A percentile compares a stretch with the other conserved stretches of the same genome.
Conservation (phyloP, 495 filamentous ascomycete genomes). For the Daldinia loculata region DNA sequence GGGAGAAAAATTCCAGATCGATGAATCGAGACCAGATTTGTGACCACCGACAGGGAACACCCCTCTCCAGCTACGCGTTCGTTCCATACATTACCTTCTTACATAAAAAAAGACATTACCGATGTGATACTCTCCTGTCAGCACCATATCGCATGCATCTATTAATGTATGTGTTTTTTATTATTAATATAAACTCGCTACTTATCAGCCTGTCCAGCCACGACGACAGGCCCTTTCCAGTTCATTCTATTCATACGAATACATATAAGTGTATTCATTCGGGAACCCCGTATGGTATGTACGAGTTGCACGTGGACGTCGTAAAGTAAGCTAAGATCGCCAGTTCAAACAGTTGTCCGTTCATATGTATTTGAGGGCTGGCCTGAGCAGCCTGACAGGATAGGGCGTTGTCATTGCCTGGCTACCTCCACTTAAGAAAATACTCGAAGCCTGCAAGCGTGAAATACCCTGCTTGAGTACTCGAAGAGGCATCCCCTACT, state of each 20-base stretch:
- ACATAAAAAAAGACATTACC: neutral
- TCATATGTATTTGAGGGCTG: constrained; percentile 1
- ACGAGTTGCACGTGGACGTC: constrained; percentile 6
- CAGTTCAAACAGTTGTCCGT: constrained; percentile 14
- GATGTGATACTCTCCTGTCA: constrained; percentile 13
- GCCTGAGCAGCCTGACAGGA: constrained; percentile 10
- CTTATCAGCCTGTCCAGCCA: neutral
- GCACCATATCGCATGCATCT: constrained; percentile 19
- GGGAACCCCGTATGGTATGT: constrained; percentile 2
- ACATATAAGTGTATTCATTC: neutral
- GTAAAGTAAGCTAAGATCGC: constrained; percentile 34
- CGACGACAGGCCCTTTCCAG: neutral
- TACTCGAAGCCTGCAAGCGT: constrained; percentile 21
- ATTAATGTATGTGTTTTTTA: constrained; percentile 1
- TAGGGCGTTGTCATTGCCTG: constrained; percentile 16
- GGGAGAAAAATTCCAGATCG: constrained; percentile 31
- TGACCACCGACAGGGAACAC: constrained; percentile 36
- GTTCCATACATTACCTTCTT: neutral
- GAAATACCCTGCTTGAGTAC: constrained; percentile 29
- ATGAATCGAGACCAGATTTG: constrained; percentile 36
- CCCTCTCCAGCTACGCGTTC: constrained; percentile 14
- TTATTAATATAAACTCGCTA: constrained; percentile 7
- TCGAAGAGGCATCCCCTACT: constrained; percentile 18
- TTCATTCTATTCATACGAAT: constrained; percentile 1
- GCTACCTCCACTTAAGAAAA: constrained; percentile 30